These are phyloP conservation scores for Orobanche coerulescens DNA, from an alignment of 257 asterid genomes.

Conservation along the genomic window DNA sequence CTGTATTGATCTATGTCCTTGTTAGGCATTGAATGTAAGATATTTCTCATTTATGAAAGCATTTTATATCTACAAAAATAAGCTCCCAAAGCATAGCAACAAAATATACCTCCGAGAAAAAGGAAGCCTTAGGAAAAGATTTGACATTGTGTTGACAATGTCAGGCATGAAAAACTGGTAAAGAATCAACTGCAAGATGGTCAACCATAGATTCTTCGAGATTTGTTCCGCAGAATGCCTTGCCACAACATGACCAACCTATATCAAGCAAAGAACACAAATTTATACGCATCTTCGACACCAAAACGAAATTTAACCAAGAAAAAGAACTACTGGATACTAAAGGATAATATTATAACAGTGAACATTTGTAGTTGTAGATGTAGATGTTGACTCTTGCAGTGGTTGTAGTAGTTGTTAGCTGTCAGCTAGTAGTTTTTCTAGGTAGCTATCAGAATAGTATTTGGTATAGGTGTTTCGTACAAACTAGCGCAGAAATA, in stretches of 20 bases:
- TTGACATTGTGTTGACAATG: slow-evolving; percentile 70
- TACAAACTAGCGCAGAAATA: too few relatives aligned
- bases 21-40: slow-evolving; percentile 1
- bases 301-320: not conserved
- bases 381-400: too few relatives aligned
- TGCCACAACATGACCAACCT: slow-evolving; percentile 94
- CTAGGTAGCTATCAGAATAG: too few relatives aligned
- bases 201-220: slow-evolving; percentile 75
- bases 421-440: too few relatives aligned
- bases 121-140: slow-evolving; percentile 76
- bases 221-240: slow-evolving; percentile 80
- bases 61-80: not conserved
- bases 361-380: too few relatives aligned
- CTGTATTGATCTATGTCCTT: not conserved
- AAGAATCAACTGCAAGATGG: slow-evolving; percentile 66
- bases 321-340: too few relatives aligned
- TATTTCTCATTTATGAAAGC: not conserved
- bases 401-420: too few relatives aligned
- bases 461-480: too few relatives aligned
- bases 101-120: slow-evolving; percentile 69
- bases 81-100: not conserved
- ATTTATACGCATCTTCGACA: slow-evolving; percentile 7
- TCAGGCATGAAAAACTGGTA: slow-evolving; percentile 85
- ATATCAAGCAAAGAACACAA: slow-evolving; percentile 18
- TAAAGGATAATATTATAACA: too few relatives aligned